Evolutionary conservation across 345 rosid genomes (phyloP).

Genomic region (Nephelium lappaceum): DNA sequence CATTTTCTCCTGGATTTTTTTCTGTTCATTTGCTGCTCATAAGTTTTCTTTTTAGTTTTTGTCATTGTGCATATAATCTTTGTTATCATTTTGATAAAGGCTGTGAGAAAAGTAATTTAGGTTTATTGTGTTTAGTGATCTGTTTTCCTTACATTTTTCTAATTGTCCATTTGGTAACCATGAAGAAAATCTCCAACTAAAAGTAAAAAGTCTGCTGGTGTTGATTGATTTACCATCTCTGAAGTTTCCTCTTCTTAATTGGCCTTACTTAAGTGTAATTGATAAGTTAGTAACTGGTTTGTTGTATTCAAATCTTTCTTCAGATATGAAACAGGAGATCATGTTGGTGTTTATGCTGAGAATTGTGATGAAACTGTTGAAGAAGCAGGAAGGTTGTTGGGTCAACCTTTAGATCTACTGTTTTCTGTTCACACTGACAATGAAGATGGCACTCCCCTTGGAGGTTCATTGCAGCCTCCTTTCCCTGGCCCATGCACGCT

Average conservation of each 20-base stretch:
- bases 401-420: slow-evolving; percentile 60
- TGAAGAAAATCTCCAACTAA: background rate
- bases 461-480: slow-evolving; percentile 76
- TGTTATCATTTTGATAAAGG: background rate
- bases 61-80: background rate
- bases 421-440: slow-evolving; percentile 79
- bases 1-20: background rate
- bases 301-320: slow-evolving; percentile 4
- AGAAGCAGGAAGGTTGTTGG: slow-evolving; percentile 72
- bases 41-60: background rate
- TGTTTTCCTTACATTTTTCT: background rate
- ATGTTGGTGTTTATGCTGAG: slow-evolving; percentile 76
- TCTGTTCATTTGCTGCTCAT: background rate
- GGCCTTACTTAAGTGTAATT: background rate
- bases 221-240: background rate
- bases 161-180: background rate
- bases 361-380: slow-evolving; percentile 73
- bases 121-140: background rate
- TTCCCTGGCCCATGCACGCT: slow-evolving; percentile 86
- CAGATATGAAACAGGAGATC: slow-evolving; percentile 84
- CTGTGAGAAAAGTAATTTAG: background rate
- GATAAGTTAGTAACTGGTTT: background rate
- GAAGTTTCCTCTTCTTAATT: background rate
- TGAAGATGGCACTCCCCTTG: slow-evolving; percentile 74
- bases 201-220: background rate